These are phyloP conservation scores for Tanacetum coccineum DNA, from an alignment of 129 eudicot species.

Conservation along the genomic window DNA sequence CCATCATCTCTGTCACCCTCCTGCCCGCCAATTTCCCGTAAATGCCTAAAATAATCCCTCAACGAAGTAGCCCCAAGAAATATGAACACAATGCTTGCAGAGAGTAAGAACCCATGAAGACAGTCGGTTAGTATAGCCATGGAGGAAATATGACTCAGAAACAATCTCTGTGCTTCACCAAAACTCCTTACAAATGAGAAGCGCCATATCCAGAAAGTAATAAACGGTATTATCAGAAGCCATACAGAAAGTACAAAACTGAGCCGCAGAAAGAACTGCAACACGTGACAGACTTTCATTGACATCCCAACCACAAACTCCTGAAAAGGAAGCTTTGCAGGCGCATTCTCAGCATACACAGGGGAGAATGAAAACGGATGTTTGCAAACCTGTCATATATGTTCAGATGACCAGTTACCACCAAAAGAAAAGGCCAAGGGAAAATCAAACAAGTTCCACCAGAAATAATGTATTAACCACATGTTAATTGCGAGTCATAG, in stretches of 20 bases:
- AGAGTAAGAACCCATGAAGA: conserved; percentile 90
- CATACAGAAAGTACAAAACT: conserved; percentile 86
- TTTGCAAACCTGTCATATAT: conserved; percentile 75
- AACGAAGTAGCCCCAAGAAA: conserved; percentile 94
- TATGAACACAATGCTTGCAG: conserved; percentile 88
- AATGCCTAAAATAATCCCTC: conserved; percentile 86
- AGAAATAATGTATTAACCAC: not conserved
- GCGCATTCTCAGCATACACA: conserved; percentile 93
- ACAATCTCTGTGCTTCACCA: conserved; percentile 74
- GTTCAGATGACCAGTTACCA: conserved; percentile 10
- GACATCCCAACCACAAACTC: conserved; percentile 84
- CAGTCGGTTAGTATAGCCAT: conserved; percentile 76
- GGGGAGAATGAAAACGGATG: conserved; percentile 88
- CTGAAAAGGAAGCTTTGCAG: conserved; percentile 85
- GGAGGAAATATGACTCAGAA: conserved; percentile 65
- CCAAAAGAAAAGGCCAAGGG: not conserved
- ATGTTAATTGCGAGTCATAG: not conserved
- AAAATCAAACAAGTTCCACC: not conserved
- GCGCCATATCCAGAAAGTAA: conserved; percentile 97
- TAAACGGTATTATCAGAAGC: conserved; percentile 85
- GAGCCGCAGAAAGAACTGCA: conserved; percentile 83
- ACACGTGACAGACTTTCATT: conserved; percentile 70
- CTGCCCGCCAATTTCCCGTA: conserved; percentile 75
- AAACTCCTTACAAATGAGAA: conserved; percentile 78
- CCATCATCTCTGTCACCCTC: conserved; percentile 82